Percentiles rank a stretch among this genome's conserved stretches.
Evolutionary conservation across 2,329 filamentous ascomycete genomes (phyloP).

Genomic region (Torrubiella hemipterigena): DNA sequence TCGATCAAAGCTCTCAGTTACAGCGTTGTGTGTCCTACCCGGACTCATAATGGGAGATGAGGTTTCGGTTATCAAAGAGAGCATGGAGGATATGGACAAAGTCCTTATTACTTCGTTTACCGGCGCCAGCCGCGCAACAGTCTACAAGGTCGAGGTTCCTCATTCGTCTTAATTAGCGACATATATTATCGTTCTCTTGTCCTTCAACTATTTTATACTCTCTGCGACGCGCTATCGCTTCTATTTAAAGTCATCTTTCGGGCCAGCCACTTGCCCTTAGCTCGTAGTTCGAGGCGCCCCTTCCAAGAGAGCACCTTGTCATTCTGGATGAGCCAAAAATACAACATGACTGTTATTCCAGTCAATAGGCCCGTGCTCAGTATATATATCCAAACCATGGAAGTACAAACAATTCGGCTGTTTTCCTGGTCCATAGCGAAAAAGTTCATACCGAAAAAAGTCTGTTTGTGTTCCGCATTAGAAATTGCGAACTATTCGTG

Average conservation of each 20-base stretch:
- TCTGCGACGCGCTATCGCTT: slow-evolving; percentile 9
- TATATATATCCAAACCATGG: slow-evolving; percentile 26
- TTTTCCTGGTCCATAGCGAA: slow-evolving; percentile 19
- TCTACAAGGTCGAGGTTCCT: slow-evolving; percentile 10
- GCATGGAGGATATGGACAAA: slow-evolving; percentile 5
- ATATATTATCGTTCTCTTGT: background rate
- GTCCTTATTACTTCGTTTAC: slow-evolving; percentile 13
- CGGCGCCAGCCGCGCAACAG: slow-evolving; percentile 10
- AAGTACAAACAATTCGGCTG: slow-evolving; percentile 16
- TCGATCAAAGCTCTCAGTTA: slow-evolving; percentile 5
- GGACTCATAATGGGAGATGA: slow-evolving; percentile 11
- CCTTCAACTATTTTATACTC: slow-evolving; percentile 1
- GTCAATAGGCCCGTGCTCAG: slow-evolving; percentile 17
- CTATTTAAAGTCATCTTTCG: slow-evolving; percentile 9
- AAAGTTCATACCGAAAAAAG: slow-evolving; percentile 29
- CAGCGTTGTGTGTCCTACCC: slow-evolving; percentile 8
- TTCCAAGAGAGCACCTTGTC: slow-evolving; percentile 12
- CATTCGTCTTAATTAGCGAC: background rate
- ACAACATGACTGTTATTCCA: slow-evolving; percentile 16
- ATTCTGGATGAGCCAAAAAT: slow-evolving; percentile 15
- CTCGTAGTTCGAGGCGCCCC: no score
- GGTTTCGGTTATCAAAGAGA: background rate
- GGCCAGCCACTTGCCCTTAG: no score
- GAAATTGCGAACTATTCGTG: no score
- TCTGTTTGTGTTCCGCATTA: no score